These are phyloP conservation scores for Apophysomyces sp. DNA, from an alignment of 371 early-diverging fungal species.

Conservation along the genomic window DNA sequence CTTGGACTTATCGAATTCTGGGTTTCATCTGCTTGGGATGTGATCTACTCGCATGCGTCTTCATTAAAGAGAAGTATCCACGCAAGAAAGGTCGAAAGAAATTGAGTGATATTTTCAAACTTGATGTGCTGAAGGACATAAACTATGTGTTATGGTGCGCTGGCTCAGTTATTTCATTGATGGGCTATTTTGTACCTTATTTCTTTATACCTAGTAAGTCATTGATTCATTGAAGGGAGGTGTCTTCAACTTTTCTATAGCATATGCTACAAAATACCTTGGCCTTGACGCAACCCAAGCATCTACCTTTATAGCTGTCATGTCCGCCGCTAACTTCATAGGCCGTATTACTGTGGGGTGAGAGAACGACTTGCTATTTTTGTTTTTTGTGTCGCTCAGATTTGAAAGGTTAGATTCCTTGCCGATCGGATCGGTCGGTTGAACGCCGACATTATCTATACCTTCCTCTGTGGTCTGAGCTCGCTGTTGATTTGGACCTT, in stretches of 20 bases:
- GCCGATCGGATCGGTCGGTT: constrained; percentile 10
- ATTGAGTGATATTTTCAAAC: constrained; percentile 28
- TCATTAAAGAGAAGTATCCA: constrained; percentile 30
- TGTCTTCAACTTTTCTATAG: neutral
- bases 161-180: constrained; percentile 31
- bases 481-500: constrained; percentile 36
- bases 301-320: constrained; percentile 15
- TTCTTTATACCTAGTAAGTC: constrained; percentile 37
- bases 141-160: constrained; percentile 33
- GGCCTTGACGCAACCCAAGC: constrained; percentile 16
- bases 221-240: neutral
- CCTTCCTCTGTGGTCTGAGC: constrained; percentile 1
- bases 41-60: constrained; percentile 17
- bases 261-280: constrained; percentile 13
- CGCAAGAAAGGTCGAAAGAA: constrained; percentile 12
- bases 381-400: too few relatives aligned
- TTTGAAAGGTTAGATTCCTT: constrained; percentile 2
- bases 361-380: too few relatives aligned
- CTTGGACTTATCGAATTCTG: constrained; percentile 48
- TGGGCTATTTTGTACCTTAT: constrained; percentile 53
- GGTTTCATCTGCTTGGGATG: constrained; percentile 41
- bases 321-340: constrained; percentile 45
- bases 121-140: constrained; percentile 31
- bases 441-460: constrained; percentile 11
- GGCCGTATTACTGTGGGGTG: constrained; percentile 48